phyloP scores from a whole-genome alignment of 1,139 yeast species.

The Pichia sp. region DNA sequence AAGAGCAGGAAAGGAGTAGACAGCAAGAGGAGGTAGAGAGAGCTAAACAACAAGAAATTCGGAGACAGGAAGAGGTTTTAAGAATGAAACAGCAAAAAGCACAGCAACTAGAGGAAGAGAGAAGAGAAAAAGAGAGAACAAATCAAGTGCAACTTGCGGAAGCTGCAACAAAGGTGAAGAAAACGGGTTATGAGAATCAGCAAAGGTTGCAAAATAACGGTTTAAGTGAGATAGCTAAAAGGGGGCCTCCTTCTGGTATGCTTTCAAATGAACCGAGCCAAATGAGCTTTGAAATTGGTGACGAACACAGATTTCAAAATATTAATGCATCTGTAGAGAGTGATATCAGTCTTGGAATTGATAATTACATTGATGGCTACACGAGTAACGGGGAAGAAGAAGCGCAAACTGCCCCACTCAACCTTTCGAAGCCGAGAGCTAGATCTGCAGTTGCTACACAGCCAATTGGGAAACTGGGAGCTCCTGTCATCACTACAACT shows the following conservation, averaged over 20 bases:
- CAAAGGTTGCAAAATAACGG: background rate
- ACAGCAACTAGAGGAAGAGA: background rate
- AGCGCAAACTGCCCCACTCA: slow-evolving; percentile 15
- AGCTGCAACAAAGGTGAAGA: background rate
- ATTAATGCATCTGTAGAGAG: slow-evolving; percentile 10
- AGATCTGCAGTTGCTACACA: background rate
- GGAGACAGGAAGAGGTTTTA: background rate
- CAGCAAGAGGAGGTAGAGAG: background rate
- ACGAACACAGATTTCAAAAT: slow-evolving; percentile 9
- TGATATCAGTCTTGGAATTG: slow-evolving; percentile 5
- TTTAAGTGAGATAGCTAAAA: background rate
- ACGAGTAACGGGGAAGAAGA: slow-evolving; percentile 14
- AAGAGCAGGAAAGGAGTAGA: background rate
- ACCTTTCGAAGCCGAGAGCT: slow-evolving; percentile 10
- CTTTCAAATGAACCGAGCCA: slow-evolving; percentile 15
- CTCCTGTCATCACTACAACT: slow-evolving; percentile 8
- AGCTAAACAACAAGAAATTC: no score
- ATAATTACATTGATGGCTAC: slow-evolving; percentile 11
- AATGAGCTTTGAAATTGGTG: slow-evolving; percentile 16
- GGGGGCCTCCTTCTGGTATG: slow-evolving; percentile 15
- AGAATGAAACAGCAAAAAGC: background rate
- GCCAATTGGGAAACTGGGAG: background rate
- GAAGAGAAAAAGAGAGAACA: background rate
- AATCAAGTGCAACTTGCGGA: background rate
- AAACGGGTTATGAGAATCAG: background rate